Evolutionary conservation across 345 rosid genomes (phyloP), one percentile per base, ranked within the genome.

Genomic region (Rhodomyrtus tomentosa): DNA sequence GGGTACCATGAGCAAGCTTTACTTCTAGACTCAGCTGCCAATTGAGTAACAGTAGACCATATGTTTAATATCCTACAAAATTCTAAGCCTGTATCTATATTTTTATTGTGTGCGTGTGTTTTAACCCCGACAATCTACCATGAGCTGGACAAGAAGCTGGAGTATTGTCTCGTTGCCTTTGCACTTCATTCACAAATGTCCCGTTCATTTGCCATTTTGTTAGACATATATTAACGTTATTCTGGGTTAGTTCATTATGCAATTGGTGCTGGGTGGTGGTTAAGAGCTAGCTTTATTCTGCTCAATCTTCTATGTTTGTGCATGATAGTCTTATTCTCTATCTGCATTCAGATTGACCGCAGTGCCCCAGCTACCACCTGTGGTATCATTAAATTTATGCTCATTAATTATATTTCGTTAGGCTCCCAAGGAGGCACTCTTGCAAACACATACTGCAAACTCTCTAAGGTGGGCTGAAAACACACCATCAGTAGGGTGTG

Each of bases 391-490:
- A 42, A 81, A 27, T 91, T 83, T 85, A 79, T 87, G 51, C 84
- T 86, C 83, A 84, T 73, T 72, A 68, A 27, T 82, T 55, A 59
- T 54, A 73, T 86, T 81, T 87, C 82, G 79, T 81, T 86, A 93
- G 96, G 91, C 91, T 90, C 91, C 95, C 15, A 88, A 91, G 85
- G 94, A 90, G 52, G 91, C 88, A 25, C 88, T 86, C 22, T 82
- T 95, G 87, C 98, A 93, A 89, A 95, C 98, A 58, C 90, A 79
- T 50, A 88, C 90, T 56, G 85, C 88, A 50, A 94, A 92, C 84
- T 92, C 98, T 55, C 85, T 95, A 56, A 85, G 48, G 38, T 93
- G 97, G 97, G 95, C 94, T 52, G 93, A 93, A 82, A 92, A 87
- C 85, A 90, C 90, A 50, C 92, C 83, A 38, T 86, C 91, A 18